Percentiles rank a stretch among this genome's conserved stretches.
Evolutionary conservation across 2,329 filamentous ascomycete species (phyloP).

Genomic region (Ophidiomyces ophidiicola): DNA sequence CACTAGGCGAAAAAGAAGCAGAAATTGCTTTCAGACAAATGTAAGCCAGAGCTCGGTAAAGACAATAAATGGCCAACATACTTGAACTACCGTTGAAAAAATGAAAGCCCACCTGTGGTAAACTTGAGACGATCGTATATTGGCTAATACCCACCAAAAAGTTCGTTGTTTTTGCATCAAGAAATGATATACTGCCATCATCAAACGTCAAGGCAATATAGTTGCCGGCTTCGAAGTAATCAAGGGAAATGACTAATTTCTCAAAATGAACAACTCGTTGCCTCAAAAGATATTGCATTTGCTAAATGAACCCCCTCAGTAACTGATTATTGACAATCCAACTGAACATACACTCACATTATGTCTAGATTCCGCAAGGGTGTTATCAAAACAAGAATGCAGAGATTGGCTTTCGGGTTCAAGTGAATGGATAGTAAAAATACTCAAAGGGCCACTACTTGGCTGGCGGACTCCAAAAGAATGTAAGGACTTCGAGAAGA

Average conservation of each 20-base stretch:
- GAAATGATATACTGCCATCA: constrained; percentile 70
- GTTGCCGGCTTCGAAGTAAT: constrained; percentile 57
- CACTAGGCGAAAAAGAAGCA: constrained; percentile 35
- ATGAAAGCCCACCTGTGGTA: constrained; percentile 66
- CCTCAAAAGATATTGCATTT: constrained; percentile 46
- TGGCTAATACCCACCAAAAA: constrained; percentile 54
- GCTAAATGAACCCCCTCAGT: constrained; percentile 21
- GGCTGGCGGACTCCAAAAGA: constrained; percentile 39
- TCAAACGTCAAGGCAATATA: constrained; percentile 61
- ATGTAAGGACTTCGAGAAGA: constrained; percentile 52
- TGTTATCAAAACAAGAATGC: constrained; percentile 65
- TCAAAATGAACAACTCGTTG: constrained; percentile 56
- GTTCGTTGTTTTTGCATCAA: constrained; percentile 61
- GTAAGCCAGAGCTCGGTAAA: constrained; percentile 1
- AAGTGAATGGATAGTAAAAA: constrained; percentile 73
- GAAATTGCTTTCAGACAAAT: constrained; percentile 23
- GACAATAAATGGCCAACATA: constrained; percentile 21
- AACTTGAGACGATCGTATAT: constrained; percentile 52
- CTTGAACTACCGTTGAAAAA: constrained; percentile 56
- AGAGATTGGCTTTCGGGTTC: constrained; percentile 53
- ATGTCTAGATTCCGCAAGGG: constrained; percentile 50
- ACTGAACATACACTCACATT: constrained; percentile 26
- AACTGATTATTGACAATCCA: not conserved
- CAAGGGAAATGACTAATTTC: constrained; percentile 58
- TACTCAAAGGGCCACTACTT: constrained; percentile 54